phyloP scores from a whole-genome alignment of 2,329 filamentous ascomycete genomes.

The Microsporum canis region DNA sequence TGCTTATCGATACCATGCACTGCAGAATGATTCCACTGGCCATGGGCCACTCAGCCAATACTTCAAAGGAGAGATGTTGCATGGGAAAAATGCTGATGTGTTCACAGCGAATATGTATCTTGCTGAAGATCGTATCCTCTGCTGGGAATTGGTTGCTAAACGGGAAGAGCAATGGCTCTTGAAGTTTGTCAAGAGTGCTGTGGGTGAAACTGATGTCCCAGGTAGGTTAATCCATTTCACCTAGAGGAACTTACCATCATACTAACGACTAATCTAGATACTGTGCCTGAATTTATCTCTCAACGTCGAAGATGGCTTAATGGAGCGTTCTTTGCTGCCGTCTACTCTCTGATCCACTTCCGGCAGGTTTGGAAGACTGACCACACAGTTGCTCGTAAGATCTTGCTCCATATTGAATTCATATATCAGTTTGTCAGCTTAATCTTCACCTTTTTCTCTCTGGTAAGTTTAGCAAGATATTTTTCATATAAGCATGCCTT shows the following conservation, averaged over 20 bases:
- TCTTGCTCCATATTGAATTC: conserved; percentile 88
- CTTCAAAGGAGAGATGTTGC: conserved; percentile 96
- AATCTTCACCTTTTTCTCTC: conserved; percentile 92
- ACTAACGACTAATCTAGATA: conserved; percentile 44
- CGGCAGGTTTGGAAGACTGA: conserved; percentile 87
- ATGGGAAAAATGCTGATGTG: conserved; percentile 90
- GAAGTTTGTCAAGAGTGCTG: conserved; percentile 95
- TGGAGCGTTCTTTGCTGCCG: conserved; percentile 94
- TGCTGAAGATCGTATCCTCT: conserved; percentile 95
- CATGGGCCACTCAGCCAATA: conserved; percentile 94
- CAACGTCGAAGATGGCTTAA: conserved; percentile 96
- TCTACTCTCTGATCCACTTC: conserved; percentile 94
- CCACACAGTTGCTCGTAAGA: conserved; percentile 77
- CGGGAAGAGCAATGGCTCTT: conserved; percentile 89
- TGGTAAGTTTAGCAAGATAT: conserved; percentile 35
- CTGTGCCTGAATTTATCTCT: conserved; percentile 92
- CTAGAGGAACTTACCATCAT: not conserved
- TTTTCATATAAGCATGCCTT: not conserved
- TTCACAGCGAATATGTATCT: conserved; percentile 99
- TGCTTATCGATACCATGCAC: conserved; percentile 87
- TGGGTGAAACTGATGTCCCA: conserved; percentile 94
- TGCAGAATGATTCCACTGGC: conserved; percentile 93
- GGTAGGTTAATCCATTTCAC: conserved; percentile 41
- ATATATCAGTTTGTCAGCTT: conserved; percentile 88
- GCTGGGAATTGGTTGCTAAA: conserved; percentile 95